Conservation (phyloP, 164 flowering plant genomes). For the Litsea cubeba region DNA sequence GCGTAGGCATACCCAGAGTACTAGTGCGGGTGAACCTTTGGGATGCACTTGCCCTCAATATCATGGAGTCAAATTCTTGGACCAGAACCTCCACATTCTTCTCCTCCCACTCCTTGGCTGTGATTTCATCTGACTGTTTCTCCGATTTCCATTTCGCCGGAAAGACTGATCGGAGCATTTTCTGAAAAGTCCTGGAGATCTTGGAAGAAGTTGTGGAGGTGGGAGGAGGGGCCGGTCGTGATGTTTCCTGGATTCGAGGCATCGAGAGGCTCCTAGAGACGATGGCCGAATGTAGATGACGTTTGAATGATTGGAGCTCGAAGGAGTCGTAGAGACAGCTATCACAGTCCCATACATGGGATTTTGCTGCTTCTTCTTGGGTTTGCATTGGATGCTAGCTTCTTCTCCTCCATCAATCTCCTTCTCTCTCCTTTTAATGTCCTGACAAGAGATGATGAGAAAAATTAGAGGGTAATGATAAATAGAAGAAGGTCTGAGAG, state of each 20-base stretch:
- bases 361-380: constrained; percentile 6
- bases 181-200: constrained; percentile 55
- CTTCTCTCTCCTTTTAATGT: constrained; percentile 1
- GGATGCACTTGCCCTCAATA: constrained; percentile 35
- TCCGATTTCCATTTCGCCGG: constrained; percentile 18
- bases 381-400: not conserved
- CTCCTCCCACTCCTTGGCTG: constrained; percentile 48
- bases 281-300: constrained; percentile 78
- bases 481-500: not conserved
- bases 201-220: constrained; percentile 25
- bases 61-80: constrained; percentile 28
- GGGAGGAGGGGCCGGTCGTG: constrained; percentile 20
- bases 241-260: constrained; percentile 1
- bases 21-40: constrained; percentile 30
- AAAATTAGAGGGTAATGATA: not conserved
- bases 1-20: no score
- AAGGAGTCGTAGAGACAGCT: constrained; percentile 90
- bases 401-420: constrained; percentile 6
- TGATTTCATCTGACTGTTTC: constrained; percentile 23
- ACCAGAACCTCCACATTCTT: constrained; percentile 24
- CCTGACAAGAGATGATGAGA: not conserved
- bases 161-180: constrained; percentile 48
- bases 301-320: constrained; percentile 80
- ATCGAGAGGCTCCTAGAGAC: constrained; percentile 19
- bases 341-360: constrained; percentile 72